phyloP scores from a whole-genome alignment of 2,329 filamentous ascomycete genomes.

The Elsinoe perseae region DNA sequence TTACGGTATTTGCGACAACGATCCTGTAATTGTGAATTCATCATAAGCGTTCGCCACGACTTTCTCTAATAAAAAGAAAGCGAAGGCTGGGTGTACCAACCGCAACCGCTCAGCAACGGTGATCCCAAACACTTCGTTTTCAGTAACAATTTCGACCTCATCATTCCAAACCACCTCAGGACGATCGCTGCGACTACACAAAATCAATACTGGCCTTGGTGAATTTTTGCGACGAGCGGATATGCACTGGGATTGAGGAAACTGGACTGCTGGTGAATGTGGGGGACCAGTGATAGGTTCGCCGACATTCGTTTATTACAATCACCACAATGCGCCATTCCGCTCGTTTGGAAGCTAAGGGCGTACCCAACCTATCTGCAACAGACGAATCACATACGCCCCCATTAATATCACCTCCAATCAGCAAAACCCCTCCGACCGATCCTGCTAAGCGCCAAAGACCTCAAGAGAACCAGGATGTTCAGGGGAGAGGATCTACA shows the following conservation, averaged over 20 bases:
- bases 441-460: conserved; percentile 40
- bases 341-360: conserved; percentile 13
- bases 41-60: neutral
- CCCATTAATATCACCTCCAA: conserved; percentile 47
- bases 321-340: conserved; percentile 13
- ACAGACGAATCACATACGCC: conserved; percentile 35
- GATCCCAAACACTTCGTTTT: conserved; percentile 12
- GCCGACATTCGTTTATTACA: neutral
- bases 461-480: conserved; percentile 23
- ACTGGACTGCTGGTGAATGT: neutral
- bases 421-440: conserved; percentile 54
- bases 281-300: conserved; percentile 2
- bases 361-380: conserved; percentile 12
- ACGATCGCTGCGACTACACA: neutral
- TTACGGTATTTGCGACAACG: neutral
- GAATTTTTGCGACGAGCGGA: neutral
- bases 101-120: conserved; percentile 5
- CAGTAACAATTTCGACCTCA: neutral
- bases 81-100: conserved; percentile 12
- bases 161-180: neutral
- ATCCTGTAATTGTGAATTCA: neutral
- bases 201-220: neutral
- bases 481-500: conserved; percentile 37
- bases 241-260: conserved; percentile 1
- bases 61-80: conserved; percentile 1